phyloP scores from a whole-genome alignment of 805 yeast genomes.

The Spathaspora hagerdaliae region DNA sequence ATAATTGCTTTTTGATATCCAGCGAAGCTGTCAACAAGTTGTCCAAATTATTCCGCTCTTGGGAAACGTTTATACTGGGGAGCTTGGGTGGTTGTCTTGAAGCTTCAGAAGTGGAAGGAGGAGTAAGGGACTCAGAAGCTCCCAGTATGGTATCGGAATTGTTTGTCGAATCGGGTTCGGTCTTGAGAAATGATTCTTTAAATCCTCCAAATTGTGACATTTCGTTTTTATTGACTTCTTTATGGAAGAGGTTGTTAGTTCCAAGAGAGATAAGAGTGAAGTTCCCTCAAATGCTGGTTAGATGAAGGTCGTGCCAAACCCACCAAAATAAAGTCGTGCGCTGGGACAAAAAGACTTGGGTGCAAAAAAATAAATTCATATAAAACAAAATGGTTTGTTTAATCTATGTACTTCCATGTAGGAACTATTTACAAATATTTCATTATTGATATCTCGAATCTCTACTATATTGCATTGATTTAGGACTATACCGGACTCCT shows the following conservation, averaged over 20 bases:
- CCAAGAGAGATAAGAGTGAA: no score
- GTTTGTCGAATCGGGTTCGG: background rate
- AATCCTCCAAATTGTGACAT: slow-evolving; percentile 2
- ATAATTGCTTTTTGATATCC: slow-evolving; percentile 39
- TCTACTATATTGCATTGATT: no score
- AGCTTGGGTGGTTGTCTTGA: slow-evolving; percentile 8
- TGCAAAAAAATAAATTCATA: no score
- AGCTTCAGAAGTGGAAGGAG: background rate
- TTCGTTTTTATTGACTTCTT: background rate
- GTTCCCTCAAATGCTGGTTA: no score
- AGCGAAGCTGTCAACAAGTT: slow-evolving; percentile 25
- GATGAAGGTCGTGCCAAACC: no score
- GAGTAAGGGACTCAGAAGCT: background rate
- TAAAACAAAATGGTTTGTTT: no score
- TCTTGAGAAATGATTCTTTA: slow-evolving; percentile 3
- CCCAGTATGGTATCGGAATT: slow-evolving; percentile 4
- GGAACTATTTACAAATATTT: no score
- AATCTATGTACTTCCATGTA: no score
- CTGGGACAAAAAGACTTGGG: no score
- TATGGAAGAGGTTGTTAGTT: background rate
- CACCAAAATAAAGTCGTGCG: no score
- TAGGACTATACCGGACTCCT: no score
- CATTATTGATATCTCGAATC: no score
- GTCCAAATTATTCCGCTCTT: slow-evolving; percentile 15
- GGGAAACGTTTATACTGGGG: slow-evolving; percentile 28